Conservation (phyloP, 106 monocot genomes). For the Alisma plantagoaquatica region DNA sequence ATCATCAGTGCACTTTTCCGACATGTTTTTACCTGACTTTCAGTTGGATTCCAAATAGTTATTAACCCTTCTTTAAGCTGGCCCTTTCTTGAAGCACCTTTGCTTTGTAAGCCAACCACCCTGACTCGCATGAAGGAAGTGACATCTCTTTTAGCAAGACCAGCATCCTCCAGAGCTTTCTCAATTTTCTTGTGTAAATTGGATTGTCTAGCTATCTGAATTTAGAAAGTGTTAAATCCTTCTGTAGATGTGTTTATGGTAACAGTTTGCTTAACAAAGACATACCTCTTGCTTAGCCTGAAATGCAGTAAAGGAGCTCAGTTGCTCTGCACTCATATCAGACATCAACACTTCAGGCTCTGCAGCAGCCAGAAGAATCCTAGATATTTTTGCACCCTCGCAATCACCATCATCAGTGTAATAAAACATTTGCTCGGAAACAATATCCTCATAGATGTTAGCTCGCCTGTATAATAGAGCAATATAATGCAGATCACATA, state of each 20-base stretch:
- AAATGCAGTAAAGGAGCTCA: constrained; percentile 54
- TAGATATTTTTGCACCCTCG: constrained; percentile 65
- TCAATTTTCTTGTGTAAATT: constrained; percentile 60
- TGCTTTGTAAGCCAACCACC: constrained; percentile 47
- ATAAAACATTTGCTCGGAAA: constrained; percentile 33
- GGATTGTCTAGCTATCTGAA: constrained; percentile 53
- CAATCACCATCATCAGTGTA: constrained; percentile 26
- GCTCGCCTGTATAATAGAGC: constrained; percentile 30
- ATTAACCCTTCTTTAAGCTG: constrained; percentile 44
- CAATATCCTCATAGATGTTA: constrained; percentile 58
- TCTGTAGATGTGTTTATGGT: no score
- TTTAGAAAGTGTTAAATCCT: neutral
- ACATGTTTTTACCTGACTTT: constrained; percentile 79
- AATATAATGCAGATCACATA: no score
- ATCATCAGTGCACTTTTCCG: no score
- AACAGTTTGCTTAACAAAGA: no score
- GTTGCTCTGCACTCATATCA: constrained; percentile 79
- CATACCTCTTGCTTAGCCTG: constrained; percentile 60
- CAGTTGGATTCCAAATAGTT: constrained; percentile 92
- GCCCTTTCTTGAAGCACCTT: constrained; percentile 24
- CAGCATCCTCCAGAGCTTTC: constrained; percentile 68
- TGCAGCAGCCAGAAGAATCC: constrained; percentile 59
- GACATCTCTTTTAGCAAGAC: constrained; percentile 68
- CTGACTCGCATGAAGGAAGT: constrained; percentile 83
- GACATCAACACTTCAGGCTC: constrained; percentile 92